Evolutionary conservation across 495 filamentous ascomycete genomes (phyloP).

Genomic region (Lentithecium fluviatile): DNA sequence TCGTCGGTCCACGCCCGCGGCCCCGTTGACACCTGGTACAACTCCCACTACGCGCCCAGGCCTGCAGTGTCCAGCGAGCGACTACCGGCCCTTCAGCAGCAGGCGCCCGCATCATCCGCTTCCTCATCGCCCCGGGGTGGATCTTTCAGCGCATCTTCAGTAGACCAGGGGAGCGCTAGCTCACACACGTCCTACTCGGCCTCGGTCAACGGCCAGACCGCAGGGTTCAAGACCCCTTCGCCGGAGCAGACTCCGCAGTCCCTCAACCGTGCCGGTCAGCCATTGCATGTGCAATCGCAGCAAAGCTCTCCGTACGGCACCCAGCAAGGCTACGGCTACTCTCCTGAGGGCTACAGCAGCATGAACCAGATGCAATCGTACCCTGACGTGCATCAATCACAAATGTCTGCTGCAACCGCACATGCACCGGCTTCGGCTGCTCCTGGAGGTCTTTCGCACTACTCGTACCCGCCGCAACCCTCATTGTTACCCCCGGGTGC

Average conservation of each 20-base stretch:
- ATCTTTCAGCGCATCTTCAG: constrained; percentile 58
- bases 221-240: constrained; percentile 46
- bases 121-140: constrained; percentile 68
- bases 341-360: constrained; percentile 52
- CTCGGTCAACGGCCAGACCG: constrained; percentile 52
- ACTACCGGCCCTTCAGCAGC: constrained; percentile 68
- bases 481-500: constrained; percentile 79
- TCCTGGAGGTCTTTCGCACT: constrained; percentile 68
- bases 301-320: constrained; percentile 38
- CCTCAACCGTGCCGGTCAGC: constrained; percentile 28
- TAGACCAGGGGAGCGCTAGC: constrained; percentile 39
- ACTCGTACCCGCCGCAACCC: constrained; percentile 68
- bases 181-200: constrained; percentile 51
- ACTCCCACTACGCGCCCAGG: constrained; percentile 67
- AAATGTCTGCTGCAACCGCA: constrained; percentile 78
- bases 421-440: constrained; percentile 80
- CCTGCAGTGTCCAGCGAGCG: constrained; percentile 71
- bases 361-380: constrained; percentile 87
- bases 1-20: constrained; percentile 89
- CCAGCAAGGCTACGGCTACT: constrained; percentile 37
- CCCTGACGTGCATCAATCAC: constrained; percentile 76
- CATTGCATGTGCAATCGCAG: constrained; percentile 37
- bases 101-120: constrained; percentile 60
- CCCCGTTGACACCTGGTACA: constrained; percentile 77
- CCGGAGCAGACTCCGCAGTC: constrained; percentile 48